A percentile compares a stretch with the other conserved stretches of the same genome.
phyloP scores from a whole-genome alignment of 768 basidiomycete genomes.

The Lyophyllum atratum region DNA sequence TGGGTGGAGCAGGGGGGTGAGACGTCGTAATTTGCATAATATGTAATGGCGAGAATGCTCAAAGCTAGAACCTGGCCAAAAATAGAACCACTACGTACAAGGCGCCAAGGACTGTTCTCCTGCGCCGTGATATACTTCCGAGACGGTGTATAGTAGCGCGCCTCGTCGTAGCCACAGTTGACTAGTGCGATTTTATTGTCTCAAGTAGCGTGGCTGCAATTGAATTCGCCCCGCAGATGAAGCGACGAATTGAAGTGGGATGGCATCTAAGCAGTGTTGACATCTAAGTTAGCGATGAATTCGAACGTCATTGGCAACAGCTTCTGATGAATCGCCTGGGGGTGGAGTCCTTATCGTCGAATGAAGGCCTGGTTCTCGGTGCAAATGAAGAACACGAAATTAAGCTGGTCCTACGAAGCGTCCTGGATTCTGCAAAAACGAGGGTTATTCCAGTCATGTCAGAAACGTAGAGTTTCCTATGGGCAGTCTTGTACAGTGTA shows the following conservation, averaged over 20 bases:
- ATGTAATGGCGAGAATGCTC: slow-evolving; percentile 7
- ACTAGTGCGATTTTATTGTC: background rate
- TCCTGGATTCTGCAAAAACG: too few species aligned
- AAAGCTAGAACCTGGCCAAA: slow-evolving; percentile 12
- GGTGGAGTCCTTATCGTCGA: background rate
- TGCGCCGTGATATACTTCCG: too few species aligned
- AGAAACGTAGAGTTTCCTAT: background rate
- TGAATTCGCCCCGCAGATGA: slow-evolving; percentile 15
- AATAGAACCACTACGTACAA: slow-evolving; percentile 9
- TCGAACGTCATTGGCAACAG: background rate
- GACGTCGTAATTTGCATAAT: too few species aligned
- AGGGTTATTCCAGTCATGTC: too few species aligned
- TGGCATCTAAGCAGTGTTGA: too few species aligned
- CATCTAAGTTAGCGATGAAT: background rate
- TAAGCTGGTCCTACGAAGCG: too few species aligned
- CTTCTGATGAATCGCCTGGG: background rate
- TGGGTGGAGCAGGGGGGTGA: slow-evolving; percentile 13
- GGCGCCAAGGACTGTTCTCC: too few species aligned
- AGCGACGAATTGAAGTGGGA: background rate
- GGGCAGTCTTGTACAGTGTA: too few species aligned
- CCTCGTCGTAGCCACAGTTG: background rate
- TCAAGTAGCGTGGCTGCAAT: background rate
- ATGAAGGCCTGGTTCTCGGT: background rate
- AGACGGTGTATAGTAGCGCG: background rate
- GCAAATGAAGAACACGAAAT: background rate